Evolutionary conservation across 73 alveolate species (phyloP).

Genomic region (Halteria grandinella): DNA sequence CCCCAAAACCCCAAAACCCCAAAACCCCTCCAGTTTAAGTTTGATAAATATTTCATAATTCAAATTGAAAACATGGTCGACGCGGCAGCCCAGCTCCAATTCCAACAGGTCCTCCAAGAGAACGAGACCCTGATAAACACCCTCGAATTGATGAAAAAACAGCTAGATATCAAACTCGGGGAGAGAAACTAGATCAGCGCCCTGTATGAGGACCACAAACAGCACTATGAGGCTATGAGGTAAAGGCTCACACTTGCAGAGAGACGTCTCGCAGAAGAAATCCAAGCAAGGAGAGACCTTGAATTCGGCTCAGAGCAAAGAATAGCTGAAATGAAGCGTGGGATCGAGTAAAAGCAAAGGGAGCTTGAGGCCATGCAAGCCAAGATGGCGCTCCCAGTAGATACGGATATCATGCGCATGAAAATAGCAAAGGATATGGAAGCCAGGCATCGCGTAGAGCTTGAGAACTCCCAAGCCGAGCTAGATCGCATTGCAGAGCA

Average conservation of each 20-base stretch:
- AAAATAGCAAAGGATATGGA: slow-evolving; percentile 74
- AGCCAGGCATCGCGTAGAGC: slow-evolving; percentile 66
- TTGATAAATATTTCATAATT: too few relatives aligned
- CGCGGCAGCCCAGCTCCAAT: too few relatives aligned
- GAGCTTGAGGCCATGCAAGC: slow-evolving; percentile 76
- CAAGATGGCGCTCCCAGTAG: slow-evolving; percentile 71
- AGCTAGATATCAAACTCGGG: slow-evolving; percentile 29
- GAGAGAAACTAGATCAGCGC: slow-evolving; percentile 45
- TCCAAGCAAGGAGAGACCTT: slow-evolving; percentile 39
- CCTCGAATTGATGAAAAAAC: slow-evolving; percentile 9
- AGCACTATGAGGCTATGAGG: slow-evolving; percentile 21
- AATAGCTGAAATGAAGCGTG: slow-evolving; percentile 55
- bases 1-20: slow-evolving; percentile 9
- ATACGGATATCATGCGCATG: slow-evolving; percentile 70
- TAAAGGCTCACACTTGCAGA: slow-evolving; percentile 10
- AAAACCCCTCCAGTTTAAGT: too few relatives aligned
- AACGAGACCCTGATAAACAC: slow-evolving; percentile 32
- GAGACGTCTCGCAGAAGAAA: slow-evolving; percentile 54
- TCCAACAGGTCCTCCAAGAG: too few relatives aligned
- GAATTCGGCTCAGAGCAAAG: slow-evolving; percentile 53
- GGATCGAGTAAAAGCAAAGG: slow-evolving; percentile 65
- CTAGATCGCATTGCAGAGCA: slow-evolving; percentile 42
- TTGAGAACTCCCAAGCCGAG: slow-evolving; percentile 67
- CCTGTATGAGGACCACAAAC: slow-evolving; percentile 45
- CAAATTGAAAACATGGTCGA: not conserved